Evolutionary conservation across 129 eudicot genomes (phyloP).

Genomic region (carrot (Daucus carota)): DNA sequence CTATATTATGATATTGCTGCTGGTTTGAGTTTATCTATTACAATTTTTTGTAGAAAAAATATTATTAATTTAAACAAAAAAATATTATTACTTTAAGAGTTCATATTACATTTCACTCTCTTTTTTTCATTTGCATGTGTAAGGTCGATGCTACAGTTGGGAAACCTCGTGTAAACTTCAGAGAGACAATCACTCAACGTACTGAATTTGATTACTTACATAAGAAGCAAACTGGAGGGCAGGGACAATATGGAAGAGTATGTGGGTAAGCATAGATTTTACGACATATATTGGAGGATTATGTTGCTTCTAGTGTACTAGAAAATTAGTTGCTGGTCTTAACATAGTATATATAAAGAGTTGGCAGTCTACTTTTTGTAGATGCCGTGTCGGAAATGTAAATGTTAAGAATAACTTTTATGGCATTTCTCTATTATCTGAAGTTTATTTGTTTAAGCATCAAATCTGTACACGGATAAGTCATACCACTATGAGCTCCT

Average conservation of each 20-base stretch:
- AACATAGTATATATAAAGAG: not conserved
- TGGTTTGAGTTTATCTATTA: not conserved
- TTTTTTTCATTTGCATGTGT: slow-evolving; percentile 4
- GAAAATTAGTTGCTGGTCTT: not conserved
- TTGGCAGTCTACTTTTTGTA: not conserved
- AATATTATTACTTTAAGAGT: not conserved
- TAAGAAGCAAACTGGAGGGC: slow-evolving; percentile 98
- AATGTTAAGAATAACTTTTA: not conserved
- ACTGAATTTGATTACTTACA: slow-evolving; percentile 94
- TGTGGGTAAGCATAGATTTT: slow-evolving; percentile 51
- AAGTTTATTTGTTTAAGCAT: not conserved
- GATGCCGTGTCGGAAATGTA: not conserved
- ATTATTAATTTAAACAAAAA: not conserved
- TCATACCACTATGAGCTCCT: not conserved
- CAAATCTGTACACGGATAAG: not conserved
- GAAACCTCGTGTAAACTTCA: slow-evolving; percentile 96
- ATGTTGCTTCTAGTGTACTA: not conserved
- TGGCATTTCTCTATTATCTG: not conserved
- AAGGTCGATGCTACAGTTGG: slow-evolving; percentile 92
- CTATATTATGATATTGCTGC: not conserved
- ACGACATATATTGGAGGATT: not conserved
- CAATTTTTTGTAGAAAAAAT: not conserved
- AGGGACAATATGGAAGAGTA: slow-evolving; percentile 95
- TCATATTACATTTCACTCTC: too few relatives aligned
- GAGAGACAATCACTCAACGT: slow-evolving; percentile 93